Percentiles rank a stretch among this genome's conserved stretches.
Conservation (phyloP, 2,329 filamentous ascomycete species). For the Graphiopsis chlorocephala region DNA sequence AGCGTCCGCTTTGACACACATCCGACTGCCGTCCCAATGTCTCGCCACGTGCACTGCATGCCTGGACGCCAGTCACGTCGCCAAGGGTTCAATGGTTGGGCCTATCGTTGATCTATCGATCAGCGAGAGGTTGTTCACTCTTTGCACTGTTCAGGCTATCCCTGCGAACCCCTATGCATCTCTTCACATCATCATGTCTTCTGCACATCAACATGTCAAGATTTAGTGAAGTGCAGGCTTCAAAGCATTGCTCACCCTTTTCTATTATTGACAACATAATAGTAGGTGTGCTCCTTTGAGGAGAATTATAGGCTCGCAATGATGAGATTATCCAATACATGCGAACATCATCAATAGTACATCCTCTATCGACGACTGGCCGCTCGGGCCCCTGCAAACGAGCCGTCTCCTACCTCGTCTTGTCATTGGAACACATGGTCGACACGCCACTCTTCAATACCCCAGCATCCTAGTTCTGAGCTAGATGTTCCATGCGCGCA, state of each 20-base stretch:
- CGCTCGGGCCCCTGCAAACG: background rate
- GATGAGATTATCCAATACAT: background rate
- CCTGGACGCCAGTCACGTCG: background rate
- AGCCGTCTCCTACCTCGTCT: background rate
- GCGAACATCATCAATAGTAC: background rate
- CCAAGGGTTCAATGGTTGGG: background rate
- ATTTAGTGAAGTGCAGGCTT: background rate
- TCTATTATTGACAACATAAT: background rate
- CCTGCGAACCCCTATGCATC: background rate
- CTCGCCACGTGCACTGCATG: slow-evolving; percentile 1
- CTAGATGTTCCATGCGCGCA: background rate
- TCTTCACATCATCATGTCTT: background rate
- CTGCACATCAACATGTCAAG: background rate
- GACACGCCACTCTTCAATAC: background rate
- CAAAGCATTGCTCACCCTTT: background rate
- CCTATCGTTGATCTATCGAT: background rate
- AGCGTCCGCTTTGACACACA: slow-evolving; percentile 2
- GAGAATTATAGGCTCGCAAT: background rate
- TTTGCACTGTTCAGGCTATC: background rate
- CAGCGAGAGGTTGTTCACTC: background rate
- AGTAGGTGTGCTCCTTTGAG: background rate
- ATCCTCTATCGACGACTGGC: background rate
- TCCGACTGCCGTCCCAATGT: background rate
- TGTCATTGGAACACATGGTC: background rate
- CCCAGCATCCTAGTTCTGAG: background rate